Conservation (phyloP, 306 rosid species). For the Prunus kanzakura region DNA sequence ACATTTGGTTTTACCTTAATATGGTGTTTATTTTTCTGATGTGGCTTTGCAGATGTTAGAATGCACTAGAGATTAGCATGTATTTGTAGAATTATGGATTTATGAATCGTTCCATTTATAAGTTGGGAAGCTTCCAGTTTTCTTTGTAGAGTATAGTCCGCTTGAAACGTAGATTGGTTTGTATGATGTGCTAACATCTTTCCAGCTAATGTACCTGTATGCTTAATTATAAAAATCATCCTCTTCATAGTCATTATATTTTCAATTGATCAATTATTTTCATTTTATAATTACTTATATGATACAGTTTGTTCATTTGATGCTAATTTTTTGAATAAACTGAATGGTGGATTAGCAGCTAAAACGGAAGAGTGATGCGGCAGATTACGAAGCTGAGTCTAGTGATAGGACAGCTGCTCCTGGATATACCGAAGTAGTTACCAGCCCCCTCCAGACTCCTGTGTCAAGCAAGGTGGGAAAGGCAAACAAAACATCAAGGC, state of each 20-base stretch:
- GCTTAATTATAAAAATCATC: not conserved
- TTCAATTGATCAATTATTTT: constrained; percentile 5
- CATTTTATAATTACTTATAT: not conserved
- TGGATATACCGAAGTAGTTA: constrained; percentile 47
- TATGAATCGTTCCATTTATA: not conserved
- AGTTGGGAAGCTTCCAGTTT: not conserved
- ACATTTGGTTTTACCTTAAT: not conserved
- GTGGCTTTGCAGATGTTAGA: not conserved
- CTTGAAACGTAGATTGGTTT: not conserved
- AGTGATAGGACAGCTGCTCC: constrained; percentile 51
- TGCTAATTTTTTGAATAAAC: constrained; percentile 17
- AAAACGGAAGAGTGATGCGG: constrained; percentile 70
- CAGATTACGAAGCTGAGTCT: constrained; percentile 66
- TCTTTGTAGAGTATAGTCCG: not conserved
- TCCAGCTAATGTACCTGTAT: not conserved
- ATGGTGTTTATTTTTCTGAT: not conserved
- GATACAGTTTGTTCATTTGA: constrained; percentile 9
- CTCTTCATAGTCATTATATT: not conserved
- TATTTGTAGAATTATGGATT: not conserved
- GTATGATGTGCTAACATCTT: not conserved
- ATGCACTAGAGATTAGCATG: not conserved
- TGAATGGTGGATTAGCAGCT: constrained; percentile 45
- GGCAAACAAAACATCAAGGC: constrained; percentile 71
- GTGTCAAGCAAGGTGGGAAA: constrained; percentile 60
- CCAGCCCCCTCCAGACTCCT: constrained; percentile 64